Evolutionary conservation across 192 early-diverging fungal genomes (phyloP), one percentile per base, ranked within the genome.

Genomic region (Mortierella alpina): DNA sequence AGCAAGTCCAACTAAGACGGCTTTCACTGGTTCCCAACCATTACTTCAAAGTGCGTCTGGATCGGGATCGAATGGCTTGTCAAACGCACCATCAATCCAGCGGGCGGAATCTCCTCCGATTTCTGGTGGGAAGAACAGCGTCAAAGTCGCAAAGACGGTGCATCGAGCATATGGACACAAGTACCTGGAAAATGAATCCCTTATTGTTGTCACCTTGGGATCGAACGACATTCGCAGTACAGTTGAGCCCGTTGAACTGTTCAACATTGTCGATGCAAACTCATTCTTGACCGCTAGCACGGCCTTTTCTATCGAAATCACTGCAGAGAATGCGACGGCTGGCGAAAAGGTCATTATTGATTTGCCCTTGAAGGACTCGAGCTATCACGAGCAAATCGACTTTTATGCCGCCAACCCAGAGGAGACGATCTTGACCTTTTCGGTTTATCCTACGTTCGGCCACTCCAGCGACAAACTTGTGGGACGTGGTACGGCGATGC

Each of bases 141-240:
- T 53, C 46, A 80, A 68, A 42, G 23, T n/a, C 5, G 68, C 63
- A 22, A 80, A 73, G 48, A 70, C 85, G 58, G 86, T 86, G 15
- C 87, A 88, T 39, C 80, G 89, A 0, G 72, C 85, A 4, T 90
- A 90, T 75, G 90, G 90, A 17, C 90, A 91, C 65, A 90, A 84
- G 49, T 91, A 88, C 61, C 70, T 93, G 7, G 83, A 89, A 47
- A 73, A 85, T 51, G 84, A 91, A 70, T 86, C 82, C 40, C 78
- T 93, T 83, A 86, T 93, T 53, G 74, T 89, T 47, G 72, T 93
- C n/a, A 91, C 89, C 6, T 66, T 93, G 15, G 92, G 92, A 9
- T 89, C 89, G 4, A 86, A 84, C 48, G 92, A 92, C 66, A 49
- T 82, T 7, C 84, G 90, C n/a, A 85, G 80, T 41, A 73, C 55